A percentile compares a stretch with the other conserved stretches of the same genome.
Conservation (phyloP, 768 basidiomycete species). For the Leccinum variicolor region DNA sequence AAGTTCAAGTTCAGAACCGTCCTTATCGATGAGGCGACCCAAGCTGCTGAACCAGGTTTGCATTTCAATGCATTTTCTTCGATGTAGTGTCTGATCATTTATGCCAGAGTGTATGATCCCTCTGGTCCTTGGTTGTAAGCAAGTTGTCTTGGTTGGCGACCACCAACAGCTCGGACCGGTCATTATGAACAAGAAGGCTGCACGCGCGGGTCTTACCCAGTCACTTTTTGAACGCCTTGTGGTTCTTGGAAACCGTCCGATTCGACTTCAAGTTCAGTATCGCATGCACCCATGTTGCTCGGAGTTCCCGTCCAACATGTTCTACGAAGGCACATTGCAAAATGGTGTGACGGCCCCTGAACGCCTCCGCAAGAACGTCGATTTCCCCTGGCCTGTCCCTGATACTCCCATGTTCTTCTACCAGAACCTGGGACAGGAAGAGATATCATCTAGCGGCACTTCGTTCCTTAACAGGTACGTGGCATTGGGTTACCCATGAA, state of each 20-base stretch:
- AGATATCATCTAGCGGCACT: conserved; percentile 97
- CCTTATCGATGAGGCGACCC: conserved; percentile 97
- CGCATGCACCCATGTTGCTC: conserved; percentile 99
- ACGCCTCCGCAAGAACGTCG: conserved; percentile 94
- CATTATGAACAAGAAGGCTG: conserved; percentile 99
- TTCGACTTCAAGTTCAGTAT: conserved; percentile 98
- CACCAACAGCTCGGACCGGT: conserved; percentile 97
- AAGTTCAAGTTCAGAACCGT: conserved; percentile 99
- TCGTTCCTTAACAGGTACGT: conserved; percentile 90
- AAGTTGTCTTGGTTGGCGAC: conserved; percentile 97
- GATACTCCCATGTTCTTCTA: conserved; percentile 99
- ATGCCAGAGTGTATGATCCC: conserved; percentile 97
- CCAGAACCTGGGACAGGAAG: conserved; percentile 98
- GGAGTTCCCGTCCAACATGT: conserved; percentile 99
- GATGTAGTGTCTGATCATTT: conserved; percentile 7
- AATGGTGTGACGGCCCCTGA: conserved; percentile 99
- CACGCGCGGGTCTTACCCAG: conserved; percentile 96
- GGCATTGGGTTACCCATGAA: not conserved
- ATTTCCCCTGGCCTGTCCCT: conserved; percentile 97
- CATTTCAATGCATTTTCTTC: not conserved
- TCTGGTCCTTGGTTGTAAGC: conserved; percentile 95
- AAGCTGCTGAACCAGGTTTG: conserved; percentile 93
- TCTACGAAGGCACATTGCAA: conserved; percentile 98
- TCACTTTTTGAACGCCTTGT: conserved; percentile 98
- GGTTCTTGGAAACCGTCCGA: conserved; percentile 91